Percentiles rank a stretch among this genome's conserved stretches.
Conservation (phyloP, 768 basidiomycete species). For the Ephemerocybe angulata region DNA sequence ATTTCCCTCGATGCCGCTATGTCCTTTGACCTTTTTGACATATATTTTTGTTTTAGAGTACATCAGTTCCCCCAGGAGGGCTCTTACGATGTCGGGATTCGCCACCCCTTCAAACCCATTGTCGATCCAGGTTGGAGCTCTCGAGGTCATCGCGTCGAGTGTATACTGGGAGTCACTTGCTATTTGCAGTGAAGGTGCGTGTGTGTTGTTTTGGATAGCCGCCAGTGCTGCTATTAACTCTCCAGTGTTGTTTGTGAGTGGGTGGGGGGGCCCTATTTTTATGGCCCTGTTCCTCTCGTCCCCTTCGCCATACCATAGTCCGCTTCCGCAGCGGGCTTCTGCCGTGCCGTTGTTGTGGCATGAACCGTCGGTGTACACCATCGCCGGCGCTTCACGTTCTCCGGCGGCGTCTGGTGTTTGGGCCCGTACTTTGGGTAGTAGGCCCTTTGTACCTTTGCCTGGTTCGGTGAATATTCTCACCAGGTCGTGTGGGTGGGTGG, state of each 20-base stretch:
- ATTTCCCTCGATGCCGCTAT: slow-evolving; percentile 11
- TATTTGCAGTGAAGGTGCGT: background rate
- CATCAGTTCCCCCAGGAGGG: background rate
- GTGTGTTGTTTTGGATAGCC: background rate
- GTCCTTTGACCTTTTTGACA: slow-evolving; percentile 16
- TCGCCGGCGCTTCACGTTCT: background rate
- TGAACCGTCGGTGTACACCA: slow-evolving; percentile 8
- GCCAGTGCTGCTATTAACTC: background rate
- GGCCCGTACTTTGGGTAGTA: background rate
- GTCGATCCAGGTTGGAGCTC: slow-evolving; percentile 9
- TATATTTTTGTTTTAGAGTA: background rate
- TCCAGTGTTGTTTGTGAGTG: background rate
- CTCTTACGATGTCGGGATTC: background rate
- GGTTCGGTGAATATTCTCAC: background rate
- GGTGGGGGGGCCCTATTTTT: background rate
- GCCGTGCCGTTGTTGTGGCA: slow-evolving; percentile 2
- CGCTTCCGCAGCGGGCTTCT: background rate
- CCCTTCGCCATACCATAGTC: background rate
- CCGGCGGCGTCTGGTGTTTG: background rate
- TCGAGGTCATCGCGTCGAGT: background rate
- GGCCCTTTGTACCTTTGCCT: background rate
- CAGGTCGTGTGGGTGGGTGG: background rate
- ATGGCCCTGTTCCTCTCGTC: background rate
- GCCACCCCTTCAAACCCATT: slow-evolving; percentile 10
- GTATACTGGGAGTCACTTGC: slow-evolving; percentile 8